Percentiles rank a stretch among this genome's conserved stretches.
phyloP scores from a whole-genome alignment of 164 flowering plant species.

The Nymphaea thermarum region DNA sequence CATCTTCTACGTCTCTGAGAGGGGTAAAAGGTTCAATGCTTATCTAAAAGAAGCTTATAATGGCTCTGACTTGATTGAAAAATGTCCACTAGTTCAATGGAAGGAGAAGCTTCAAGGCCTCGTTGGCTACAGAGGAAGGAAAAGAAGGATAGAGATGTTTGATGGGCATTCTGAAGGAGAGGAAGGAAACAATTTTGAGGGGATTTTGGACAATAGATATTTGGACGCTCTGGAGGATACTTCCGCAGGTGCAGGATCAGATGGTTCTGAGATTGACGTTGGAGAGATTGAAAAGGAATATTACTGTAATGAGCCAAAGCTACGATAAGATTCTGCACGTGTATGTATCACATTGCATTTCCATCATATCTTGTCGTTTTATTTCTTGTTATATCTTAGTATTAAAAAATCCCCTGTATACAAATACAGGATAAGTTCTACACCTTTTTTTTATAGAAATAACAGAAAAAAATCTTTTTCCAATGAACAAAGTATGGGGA shows the following conservation, averaged over 20 bases:
- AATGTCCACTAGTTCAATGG: constrained; percentile 75
- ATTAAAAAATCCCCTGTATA: too few relatives aligned
- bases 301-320: constrained; percentile 13
- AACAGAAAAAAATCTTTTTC: too few relatives aligned
- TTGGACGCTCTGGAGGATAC: constrained; percentile 18
- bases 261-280: constrained; percentile 42
- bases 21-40: constrained; percentile 83
- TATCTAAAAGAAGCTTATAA: constrained; percentile 83
- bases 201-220: constrained; percentile 34
- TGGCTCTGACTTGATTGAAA: constrained; percentile 68
- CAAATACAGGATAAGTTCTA: too few relatives aligned
- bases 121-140: constrained; percentile 59
- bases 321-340: constrained; percentile 3
- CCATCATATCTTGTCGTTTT: too few relatives aligned
- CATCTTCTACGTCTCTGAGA: constrained; percentile 88
- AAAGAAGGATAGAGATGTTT: constrained; percentile 26
- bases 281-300: constrained; percentile 34
- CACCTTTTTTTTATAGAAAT: too few relatives aligned
- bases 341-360: too few relatives aligned
- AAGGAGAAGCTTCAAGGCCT: constrained; percentile 59
- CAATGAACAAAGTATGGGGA: too few relatives aligned
- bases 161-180: not conserved
- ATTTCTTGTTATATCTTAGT: too few relatives aligned
- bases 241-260: constrained; percentile 3
- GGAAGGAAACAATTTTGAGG: constrained; percentile 19